Base-by-base conservation (phyloP, 495 filamentous ascomycete genomes). In the Tuber umbilicatum region DNA sequence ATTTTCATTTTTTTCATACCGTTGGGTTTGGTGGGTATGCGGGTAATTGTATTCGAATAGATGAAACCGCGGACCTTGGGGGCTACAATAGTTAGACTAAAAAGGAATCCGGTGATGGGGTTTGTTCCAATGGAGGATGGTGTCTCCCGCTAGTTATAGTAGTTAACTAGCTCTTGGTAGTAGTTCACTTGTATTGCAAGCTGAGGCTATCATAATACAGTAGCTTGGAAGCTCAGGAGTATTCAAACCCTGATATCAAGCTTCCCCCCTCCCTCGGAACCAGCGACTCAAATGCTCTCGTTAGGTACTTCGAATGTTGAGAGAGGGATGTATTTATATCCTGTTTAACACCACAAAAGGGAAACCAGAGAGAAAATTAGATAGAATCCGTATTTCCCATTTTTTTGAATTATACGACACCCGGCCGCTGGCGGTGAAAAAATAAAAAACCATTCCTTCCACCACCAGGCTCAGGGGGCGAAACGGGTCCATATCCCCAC, bases 351-450 rank as follows among this genome's bases (percentile, higher is more conserved):
- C 55, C 14, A 27, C 27, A 64, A 64, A 64, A 64, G 35, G 27
- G 35, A 35, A 31, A 14, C 55, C 55, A 64, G 55, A 64, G 12
- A 64, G 55, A 27, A 31, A 64, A 64, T 64, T 70, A 79, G 76
- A 69, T 64, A 78, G 72, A 70, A 60, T 38, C 76, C 75, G 40
- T 79, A 78, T 78, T 74, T 78, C 77, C 77, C 77, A 70, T 71
- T 47, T 45, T 45, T 73, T 70, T 70, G 76, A 78, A 78, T 73
- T 78, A 78, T 43, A 76, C 50, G 74, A 72, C 42, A 55, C 69
- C 76, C 76, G 45, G 64, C 47, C 50, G 35, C 37, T 45, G 19
- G 35, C 50, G 41, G 55, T 64, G 55, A 19, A 35, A 27, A 55
- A 72, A 55, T 3, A 68, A n/a, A n/a, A n/a, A n/a, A n/a, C n/a